phyloP scores from a whole-genome alignment of 441 rosid species.

The Gossypium trilobum region DNA sequence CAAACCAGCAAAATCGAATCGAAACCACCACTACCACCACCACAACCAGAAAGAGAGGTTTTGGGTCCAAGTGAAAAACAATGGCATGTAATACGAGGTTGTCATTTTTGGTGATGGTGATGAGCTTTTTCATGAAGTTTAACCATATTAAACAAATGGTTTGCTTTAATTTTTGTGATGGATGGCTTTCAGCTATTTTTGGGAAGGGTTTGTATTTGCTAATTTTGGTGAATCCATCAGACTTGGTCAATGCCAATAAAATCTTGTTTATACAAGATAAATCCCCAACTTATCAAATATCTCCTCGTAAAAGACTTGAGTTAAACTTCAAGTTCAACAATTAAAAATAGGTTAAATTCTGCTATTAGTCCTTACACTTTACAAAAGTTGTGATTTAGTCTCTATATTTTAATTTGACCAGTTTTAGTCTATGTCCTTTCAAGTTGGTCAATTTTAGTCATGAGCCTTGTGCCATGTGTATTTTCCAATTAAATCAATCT shows the following conservation, averaged over 20 bases:
- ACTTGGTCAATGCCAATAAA: slow-evolving; percentile 5
- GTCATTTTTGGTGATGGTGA: neutral
- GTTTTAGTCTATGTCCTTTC: too few species aligned
- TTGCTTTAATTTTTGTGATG: slow-evolving; percentile 6
- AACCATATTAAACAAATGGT: slow-evolving; percentile 3
- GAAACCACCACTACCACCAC: neutral
- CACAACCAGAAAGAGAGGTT: neutral
- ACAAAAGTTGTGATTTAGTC: too few species aligned
- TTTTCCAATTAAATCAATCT: too few species aligned
- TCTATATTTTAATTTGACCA: too few species aligned
- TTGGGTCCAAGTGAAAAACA: neutral
- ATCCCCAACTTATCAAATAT: too few species aligned
- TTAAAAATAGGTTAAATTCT: too few species aligned
- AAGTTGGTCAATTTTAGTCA: too few species aligned
- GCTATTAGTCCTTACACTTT: too few species aligned
- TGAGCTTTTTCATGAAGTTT: neutral
- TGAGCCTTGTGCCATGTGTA: too few species aligned
- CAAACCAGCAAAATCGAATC: neutral
- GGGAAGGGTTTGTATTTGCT: neutral
- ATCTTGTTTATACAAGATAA: neutral
- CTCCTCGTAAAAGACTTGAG: too few species aligned
- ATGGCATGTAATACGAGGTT: slow-evolving; percentile 6
- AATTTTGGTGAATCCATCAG: slow-evolving; percentile 1
- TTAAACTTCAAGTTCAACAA: too few species aligned
- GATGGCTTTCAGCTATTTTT: slow-evolving; percentile 1